Evolutionary conservation across 2,329 filamentous ascomycete genomes (phyloP).

Genomic region (Metarhizium rileyi): DNA sequence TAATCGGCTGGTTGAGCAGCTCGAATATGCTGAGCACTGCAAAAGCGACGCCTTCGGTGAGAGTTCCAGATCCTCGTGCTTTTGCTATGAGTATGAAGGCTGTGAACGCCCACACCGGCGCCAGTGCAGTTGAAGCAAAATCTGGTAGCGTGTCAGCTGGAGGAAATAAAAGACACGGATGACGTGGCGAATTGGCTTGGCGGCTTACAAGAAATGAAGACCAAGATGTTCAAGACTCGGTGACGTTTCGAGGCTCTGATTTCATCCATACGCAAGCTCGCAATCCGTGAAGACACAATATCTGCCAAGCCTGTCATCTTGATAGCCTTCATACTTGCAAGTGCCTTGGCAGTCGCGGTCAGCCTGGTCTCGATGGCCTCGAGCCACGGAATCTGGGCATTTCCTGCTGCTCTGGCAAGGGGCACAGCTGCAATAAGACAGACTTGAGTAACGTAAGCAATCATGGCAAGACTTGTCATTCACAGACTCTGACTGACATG

Average conservation of each 20-base stretch:
- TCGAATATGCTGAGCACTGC: slow-evolving; percentile 11
- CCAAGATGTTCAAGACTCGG: slow-evolving; percentile 8
- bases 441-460: not conserved
- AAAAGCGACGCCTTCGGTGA: slow-evolving; percentile 12
- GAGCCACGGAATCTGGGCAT: slow-evolving; percentile 15
- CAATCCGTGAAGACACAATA: slow-evolving; percentile 17
- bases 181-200: not conserved
- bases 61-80: slow-evolving; percentile 2
- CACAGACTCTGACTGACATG: slow-evolving; percentile 10
- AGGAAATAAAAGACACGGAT: not conserved
- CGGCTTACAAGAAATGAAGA: not conserved
- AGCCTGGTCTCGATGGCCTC: slow-evolving; percentile 16
- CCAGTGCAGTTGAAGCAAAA: slow-evolving; percentile 11
- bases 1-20: slow-evolving; percentile 12
- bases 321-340: not conserved
- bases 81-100: slow-evolving; percentile 9
- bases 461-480: not conserved
- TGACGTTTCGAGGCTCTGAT: slow-evolving; percentile 21
- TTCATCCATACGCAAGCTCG: slow-evolving; percentile 24
- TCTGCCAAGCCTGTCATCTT: not conserved
- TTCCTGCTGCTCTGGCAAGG: slow-evolving; percentile 11
- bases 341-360: not conserved
- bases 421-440: slow-evolving; percentile 11
- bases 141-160: slow-evolving; percentile 3
- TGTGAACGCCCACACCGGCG: slow-evolving; percentile 11